Evolutionary conservation across 768 basidiomycete genomes (phyloP).

Genomic region (Galerina marginata): DNA sequence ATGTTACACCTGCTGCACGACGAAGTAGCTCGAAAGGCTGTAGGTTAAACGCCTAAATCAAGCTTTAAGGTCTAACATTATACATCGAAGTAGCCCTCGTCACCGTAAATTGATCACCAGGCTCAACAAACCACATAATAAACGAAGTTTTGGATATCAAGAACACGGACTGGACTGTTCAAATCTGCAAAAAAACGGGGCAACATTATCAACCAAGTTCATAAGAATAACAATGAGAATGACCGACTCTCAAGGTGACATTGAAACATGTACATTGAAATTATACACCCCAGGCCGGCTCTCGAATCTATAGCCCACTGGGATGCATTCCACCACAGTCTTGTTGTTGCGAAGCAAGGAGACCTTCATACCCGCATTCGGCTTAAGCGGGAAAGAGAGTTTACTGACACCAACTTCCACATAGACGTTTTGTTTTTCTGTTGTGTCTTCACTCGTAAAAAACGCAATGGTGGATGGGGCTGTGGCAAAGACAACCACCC

Average conservation of each 20-base stretch:
- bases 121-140: no score
- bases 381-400: slow-evolving; percentile 49
- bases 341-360: slow-evolving; percentile 41
- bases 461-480: slow-evolving; percentile 49
- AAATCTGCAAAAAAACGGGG: no score
- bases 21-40: background rate
- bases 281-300: slow-evolving; percentile 61
- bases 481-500: slow-evolving; percentile 61
- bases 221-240: background rate
- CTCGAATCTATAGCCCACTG: slow-evolving; percentile 53
- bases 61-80: no score
- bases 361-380: slow-evolving; percentile 33
- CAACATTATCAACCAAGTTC: no score
- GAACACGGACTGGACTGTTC: no score
- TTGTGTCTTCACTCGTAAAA: slow-evolving; percentile 39
- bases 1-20: slow-evolving; percentile 13
- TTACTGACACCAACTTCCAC: slow-evolving; percentile 56
- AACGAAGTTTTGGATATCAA: no score
- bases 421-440: slow-evolving; percentile 31
- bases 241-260: slow-evolving; percentile 26
- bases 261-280: slow-evolving; percentile 66
- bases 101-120: no score
- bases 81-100: no score
- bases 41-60: background rate
- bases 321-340: slow-evolving; percentile 45